Base-by-base conservation (phyloP, 768 basidiomycete genomes). In the Arthromyces matolae region DNA sequence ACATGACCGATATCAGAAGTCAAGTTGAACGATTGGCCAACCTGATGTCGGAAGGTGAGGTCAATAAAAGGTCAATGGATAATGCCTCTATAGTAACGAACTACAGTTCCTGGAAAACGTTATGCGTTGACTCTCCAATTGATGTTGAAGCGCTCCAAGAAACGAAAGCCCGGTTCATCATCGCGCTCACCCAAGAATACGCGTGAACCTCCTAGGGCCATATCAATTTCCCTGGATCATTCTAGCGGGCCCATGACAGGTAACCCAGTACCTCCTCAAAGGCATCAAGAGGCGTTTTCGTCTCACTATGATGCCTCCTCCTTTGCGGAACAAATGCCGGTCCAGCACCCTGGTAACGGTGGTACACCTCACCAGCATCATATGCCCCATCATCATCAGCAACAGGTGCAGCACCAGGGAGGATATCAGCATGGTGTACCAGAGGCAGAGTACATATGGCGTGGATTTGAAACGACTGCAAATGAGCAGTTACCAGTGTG, bases 81-180 rank as follows among this genome's bases (percentile, higher is more conserved):
- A 33, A 37, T 18, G 6, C 18, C 22, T 20, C 1, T 5, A 42
- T 33, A 36, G 28, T 25, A 35, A 24, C 53, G 45, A 53, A 45
- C 36, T 48, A 14, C 59, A 93, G 93, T 94, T 50, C 93, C 93
- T 19, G 94, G 92, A 10, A 91, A 91, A 60, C 83, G 93, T 45
- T 97, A 96, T 57, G 93, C 93, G 8, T 66, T 92, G 29, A 94
- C 92, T 4, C 72, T 97, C 16, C 88, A 91, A 54, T 70, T 94
- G 33, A 95, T 95, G 86, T 64, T 96, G 44, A 91, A 91, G 66
- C 75, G 85, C 48, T 79, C 80, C 27, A 77, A 79, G 64, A 85
- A 80, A 49, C 77, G 86, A 49, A 80, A 71, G 47, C 59, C 72
- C 1, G 66, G 72, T 10, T 81, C 83, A 25, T 63, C 69, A 14